phyloP scores from a whole-genome alignment of 2,329 filamentous ascomycete species.

The Podosphaera leucotricha region DNA sequence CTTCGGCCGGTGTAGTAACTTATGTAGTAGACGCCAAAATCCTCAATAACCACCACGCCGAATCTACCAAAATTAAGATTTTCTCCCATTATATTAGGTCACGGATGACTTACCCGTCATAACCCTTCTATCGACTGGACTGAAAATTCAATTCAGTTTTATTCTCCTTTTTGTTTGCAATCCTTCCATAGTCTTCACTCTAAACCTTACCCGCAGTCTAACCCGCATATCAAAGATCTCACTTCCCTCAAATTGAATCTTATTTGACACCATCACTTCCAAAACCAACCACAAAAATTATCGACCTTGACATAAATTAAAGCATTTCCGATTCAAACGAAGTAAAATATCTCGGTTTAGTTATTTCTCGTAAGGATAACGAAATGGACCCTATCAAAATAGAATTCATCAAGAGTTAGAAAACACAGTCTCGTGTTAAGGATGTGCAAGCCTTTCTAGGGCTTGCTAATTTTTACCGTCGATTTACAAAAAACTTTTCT shows the following conservation, averaged over 20 bases:
- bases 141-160: background rate
- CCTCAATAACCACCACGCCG: no score
- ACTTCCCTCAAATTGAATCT: no score
- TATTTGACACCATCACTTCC: no score
- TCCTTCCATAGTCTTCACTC: background rate
- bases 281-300: no score
- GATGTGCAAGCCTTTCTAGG: background rate
- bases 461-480: background rate
- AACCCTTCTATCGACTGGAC: background rate
- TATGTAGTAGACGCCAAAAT: background rate
- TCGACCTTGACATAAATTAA: no score
- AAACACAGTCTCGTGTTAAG: background rate
- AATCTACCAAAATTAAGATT: no score
- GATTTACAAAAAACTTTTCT: background rate
- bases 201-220: background rate
- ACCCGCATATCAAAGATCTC: background rate
- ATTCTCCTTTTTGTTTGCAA: background rate
- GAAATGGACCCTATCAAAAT: background rate
- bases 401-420: background rate
- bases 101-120: background rate
- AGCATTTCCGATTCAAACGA: background rate
- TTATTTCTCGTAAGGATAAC: background rate
- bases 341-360: background rate
- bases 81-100: background rate
- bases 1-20: background rate